Base-by-base conservation (phyloP, 805 yeast genomes). In the Ogataea methylovora region DNA sequence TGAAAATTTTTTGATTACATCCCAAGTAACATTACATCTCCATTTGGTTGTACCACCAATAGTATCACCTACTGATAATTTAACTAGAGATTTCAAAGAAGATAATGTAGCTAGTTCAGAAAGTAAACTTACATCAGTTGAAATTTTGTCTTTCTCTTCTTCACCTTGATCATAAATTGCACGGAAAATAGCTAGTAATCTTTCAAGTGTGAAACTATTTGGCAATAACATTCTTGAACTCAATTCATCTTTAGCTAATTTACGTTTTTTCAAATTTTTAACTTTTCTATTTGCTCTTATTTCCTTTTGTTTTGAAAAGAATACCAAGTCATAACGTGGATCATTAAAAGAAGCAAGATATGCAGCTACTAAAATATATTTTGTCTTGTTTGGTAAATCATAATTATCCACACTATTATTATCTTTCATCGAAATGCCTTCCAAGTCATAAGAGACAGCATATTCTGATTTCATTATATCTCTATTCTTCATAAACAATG, bases 331-430 rank as follows among this genome's bases (percentile, higher is more conserved):
- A 48, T 70, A 71, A 40, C 74, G 71, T 2, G 80, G 76, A 21
- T 80, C 83, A 36, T 76, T 73, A 49, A 73, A 83, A 0, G 95
- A 85, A 1, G 95, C 94, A 31, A 87, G 59, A 52, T 82, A 88
- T 1, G 94, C 79, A 1, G 95, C 85, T 22, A 86, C 69, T 12
- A 87, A 56, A n/a, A 88, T 57, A 49, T 71, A 84, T 49, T 84
- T 82, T 2, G 90, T 71, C 32, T 73, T 68, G 8, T 49, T 51
- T 0, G 88, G 76, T 27, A 84, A 58, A 42, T 77, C 79, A 33
- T 48, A 53, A 34, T 49, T 42, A 2, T 51, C 53, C 21, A 36
- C 36, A 4, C 37, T 41, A 3, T 29, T 32, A 10, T 30, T 40
- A 17, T 16, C 35, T 18, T 9, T 17, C 18, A 20, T n/a, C 15